Evolutionary conservation across 352 stramenopile species (phyloP).

Genomic region (Thalassiosira ordinaria): DNA sequence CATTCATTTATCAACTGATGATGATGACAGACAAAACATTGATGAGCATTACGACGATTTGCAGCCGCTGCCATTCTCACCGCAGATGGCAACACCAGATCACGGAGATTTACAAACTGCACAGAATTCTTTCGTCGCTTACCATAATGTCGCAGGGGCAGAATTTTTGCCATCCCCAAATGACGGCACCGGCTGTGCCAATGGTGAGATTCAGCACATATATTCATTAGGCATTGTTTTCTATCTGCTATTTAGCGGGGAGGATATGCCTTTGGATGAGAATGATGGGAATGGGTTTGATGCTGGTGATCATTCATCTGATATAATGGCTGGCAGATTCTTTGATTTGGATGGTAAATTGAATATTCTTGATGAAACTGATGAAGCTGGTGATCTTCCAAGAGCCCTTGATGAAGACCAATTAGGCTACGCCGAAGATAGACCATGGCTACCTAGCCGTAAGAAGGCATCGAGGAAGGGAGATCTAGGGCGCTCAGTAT

Average conservation of each 20-base stretch:
- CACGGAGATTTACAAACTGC: neutral
- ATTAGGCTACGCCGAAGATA: neutral
- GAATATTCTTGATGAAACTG: conserved; percentile 12
- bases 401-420: neutral
- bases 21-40: neutral
- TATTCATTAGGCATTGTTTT: conserved; percentile 30
- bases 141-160: neutral
- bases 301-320: neutral
- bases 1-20: conserved; percentile 3
- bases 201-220: conserved; percentile 18
- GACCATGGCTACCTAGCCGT: neutral
- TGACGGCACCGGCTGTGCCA: neutral
- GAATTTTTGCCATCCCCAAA: neutral
- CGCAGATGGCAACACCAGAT: neutral
- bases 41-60: conserved; percentile 5
- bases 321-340: neutral
- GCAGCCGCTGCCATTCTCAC: conserved; percentile 11
- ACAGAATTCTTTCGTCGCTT: neutral
- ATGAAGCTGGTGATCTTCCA: neutral
- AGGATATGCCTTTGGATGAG: conserved; percentile 1
- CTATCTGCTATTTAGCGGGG: conserved; percentile 33
- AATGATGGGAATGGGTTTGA: neutral
- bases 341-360: conserved; percentile 7
- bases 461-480: neutral
- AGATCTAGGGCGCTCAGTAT: neutral